A percentile compares a stretch with the other conserved stretches of the same genome.
Evolutionary conservation across 345 rosid genomes (phyloP).

Genomic region (Orychophragmus violaceus): DNA sequence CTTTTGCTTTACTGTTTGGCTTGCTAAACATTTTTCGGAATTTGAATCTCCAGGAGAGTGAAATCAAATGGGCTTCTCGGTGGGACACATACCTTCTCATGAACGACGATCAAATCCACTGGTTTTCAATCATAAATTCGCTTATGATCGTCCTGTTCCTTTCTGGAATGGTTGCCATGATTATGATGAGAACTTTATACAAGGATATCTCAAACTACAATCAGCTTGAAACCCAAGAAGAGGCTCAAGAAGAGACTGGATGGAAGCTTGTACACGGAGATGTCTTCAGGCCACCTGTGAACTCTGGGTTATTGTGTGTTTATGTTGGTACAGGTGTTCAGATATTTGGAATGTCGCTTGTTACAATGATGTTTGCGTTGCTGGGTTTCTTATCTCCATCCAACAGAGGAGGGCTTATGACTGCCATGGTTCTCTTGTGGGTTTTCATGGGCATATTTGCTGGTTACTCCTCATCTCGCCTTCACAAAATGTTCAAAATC

Average conservation of each 20-base stretch:
- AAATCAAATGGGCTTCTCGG: constrained; percentile 98
- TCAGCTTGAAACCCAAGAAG: constrained; percentile 97
- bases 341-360: constrained; percentile 86
- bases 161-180: constrained; percentile 99
- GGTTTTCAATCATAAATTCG: constrained; percentile 97
- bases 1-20: background rate
- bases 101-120: constrained; percentile 97
- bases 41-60: constrained; percentile 59
- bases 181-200: constrained; percentile 95
- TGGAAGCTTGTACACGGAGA: constrained; percentile 99
- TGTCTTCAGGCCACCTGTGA: constrained; percentile 83
- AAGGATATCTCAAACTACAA: constrained; percentile 92
- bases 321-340: constrained; percentile 96
- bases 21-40: constrained; percentile 1
- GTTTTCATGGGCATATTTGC: constrained; percentile 95
- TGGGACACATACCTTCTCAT: constrained; percentile 98
- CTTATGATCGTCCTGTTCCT: constrained; percentile 95
- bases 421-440: constrained; percentile 98
- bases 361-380: constrained; percentile 94
- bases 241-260: constrained; percentile 97
- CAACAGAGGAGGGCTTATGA: constrained; percentile 97
- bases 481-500: constrained; percentile 94
- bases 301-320: constrained; percentile 79
- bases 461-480: constrained; percentile 84
- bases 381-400: constrained; percentile 94